Evolutionary conservation across 768 basidiomycete genomes (phyloP).

Genomic region (Pisolithus albus): DNA sequence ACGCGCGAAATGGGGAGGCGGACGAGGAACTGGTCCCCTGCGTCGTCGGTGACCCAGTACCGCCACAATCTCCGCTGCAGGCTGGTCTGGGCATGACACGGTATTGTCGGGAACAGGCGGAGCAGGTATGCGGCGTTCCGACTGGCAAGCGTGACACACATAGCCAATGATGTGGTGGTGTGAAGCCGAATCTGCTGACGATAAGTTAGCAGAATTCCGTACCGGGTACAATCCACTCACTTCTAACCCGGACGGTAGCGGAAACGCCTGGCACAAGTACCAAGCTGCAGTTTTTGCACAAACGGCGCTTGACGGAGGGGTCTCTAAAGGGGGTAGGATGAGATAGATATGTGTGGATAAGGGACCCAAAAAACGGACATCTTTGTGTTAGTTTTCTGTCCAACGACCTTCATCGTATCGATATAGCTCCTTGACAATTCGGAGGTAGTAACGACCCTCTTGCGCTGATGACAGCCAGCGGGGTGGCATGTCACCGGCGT

Average conservation of each 20-base stretch:
- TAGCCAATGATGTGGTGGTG: slow-evolving; percentile 54
- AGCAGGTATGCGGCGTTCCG: slow-evolving; percentile 59
- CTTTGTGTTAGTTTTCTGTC: slow-evolving; percentile 69
- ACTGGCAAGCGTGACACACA: slow-evolving; percentile 53
- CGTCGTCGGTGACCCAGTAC: slow-evolving; percentile 9
- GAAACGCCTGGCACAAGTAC: slow-evolving; percentile 66
- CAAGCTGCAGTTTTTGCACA: slow-evolving; percentile 64
- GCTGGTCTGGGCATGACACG: neutral
- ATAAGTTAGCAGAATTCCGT: slow-evolving; percentile 12
- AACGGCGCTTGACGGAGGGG: slow-evolving; percentile 72
- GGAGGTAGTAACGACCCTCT: slow-evolving; percentile 25
- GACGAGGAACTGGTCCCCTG: slow-evolving; percentile 28
- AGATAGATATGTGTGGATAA: neutral
- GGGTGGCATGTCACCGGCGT: neutral
- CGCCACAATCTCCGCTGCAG: neutral
- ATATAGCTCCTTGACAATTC: slow-evolving; percentile 65
- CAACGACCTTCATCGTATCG: slow-evolving; percentile 59
- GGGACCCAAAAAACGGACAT: slow-evolving; percentile 43
- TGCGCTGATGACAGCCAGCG: slow-evolving; percentile 8
- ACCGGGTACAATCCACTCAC: slow-evolving; percentile 34
- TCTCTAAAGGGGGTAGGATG: slow-evolving; percentile 42
- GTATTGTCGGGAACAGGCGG: slow-evolving; percentile 37
- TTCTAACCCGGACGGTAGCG: slow-evolving; percentile 54
- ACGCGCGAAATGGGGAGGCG: slow-evolving; percentile 56
- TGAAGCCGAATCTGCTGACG: slow-evolving; percentile 31